Conservation (phyloP, 169 alveolate genomes). For the Eimeria praecox region DNA sequence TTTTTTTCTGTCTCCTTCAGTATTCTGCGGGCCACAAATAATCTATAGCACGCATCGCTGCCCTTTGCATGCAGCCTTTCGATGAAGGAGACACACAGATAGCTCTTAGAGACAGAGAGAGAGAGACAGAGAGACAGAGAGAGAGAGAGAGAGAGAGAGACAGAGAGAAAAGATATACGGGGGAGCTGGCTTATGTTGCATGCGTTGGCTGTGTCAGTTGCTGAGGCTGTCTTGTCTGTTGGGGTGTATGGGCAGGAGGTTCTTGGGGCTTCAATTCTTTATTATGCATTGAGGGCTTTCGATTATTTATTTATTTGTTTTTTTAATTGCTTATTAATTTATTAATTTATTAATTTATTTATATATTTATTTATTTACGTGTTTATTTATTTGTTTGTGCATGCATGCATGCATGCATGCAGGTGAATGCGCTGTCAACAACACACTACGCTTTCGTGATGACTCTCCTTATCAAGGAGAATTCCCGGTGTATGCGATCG, state of each 20-base stretch:
- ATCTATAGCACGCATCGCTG: too few species aligned
- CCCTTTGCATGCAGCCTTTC: too few species aligned
- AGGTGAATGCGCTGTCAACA: conserved; percentile 13
- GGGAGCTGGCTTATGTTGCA: not conserved
- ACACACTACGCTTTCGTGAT: not conserved
- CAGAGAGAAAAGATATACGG: not conserved
- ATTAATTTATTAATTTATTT: not conserved
- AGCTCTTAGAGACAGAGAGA: too few species aligned
- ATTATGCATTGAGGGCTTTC: too few species aligned
- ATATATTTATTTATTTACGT: not conserved
- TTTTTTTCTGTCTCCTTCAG: too few species aligned
- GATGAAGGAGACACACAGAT: too few species aligned
- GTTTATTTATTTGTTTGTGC: not conserved
- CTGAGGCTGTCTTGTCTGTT: too few species aligned
- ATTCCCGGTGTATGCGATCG: not conserved
- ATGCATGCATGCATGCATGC: not conserved
- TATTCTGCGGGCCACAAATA: too few species aligned
- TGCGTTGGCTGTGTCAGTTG: not conserved
- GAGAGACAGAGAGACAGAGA: too few species aligned
- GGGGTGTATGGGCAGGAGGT: too few species aligned
- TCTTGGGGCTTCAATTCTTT: too few species aligned
- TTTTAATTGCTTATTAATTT: not conserved
- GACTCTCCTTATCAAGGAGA: conserved; percentile 38
- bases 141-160: too few species aligned
- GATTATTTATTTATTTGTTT: not conserved